Conservation (phyloP, 1,284 basidiomycete species). For the Dichomitus squalens region DNA sequence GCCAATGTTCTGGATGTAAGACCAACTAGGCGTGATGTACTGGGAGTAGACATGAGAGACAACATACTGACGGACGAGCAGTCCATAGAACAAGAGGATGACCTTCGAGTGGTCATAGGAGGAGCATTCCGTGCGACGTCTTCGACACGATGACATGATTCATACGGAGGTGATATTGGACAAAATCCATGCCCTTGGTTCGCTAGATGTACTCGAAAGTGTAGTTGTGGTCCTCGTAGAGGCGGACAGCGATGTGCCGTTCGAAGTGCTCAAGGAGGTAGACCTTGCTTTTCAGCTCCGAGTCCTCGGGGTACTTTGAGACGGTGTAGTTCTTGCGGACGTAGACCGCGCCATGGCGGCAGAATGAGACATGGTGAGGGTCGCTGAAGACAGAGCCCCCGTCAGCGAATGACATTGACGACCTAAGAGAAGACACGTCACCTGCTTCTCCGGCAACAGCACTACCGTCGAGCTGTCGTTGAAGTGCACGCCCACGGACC, state of each 20-base stretch:
- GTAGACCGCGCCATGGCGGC: conserved; percentile 63
- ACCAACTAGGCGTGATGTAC: too few relatives aligned
- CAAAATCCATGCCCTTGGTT: conserved; percentile 88
- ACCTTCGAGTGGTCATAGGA: conserved; percentile 98
- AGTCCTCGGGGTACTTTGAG: conserved; percentile 66
- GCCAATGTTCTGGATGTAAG: too few relatives aligned
- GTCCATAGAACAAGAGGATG: conserved; percentile 81
- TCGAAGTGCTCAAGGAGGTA: conserved; percentile 93
- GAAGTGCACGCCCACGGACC: conserved; percentile 93
- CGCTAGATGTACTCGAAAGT: conserved; percentile 73
- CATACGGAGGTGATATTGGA: conserved; percentile 95
- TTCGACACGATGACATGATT: conserved; percentile 97
- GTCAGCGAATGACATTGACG: conserved; percentile 5
- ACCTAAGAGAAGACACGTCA: conserved; percentile 33
- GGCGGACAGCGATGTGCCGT: conserved; percentile 85
- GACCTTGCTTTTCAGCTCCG: conserved; percentile 85
- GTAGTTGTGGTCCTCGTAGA: conserved; percentile 83
- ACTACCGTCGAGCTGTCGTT: conserved; percentile 92
- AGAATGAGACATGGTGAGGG: conserved; percentile 81
- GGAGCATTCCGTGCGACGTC: conserved; percentile 87
- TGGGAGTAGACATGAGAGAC: too few relatives aligned
- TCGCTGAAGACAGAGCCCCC: conserved; percentile 50
- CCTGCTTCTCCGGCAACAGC: conserved; percentile 84
- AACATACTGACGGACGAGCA: too few relatives aligned
- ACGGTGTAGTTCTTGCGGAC: conserved; percentile 70